Percentiles rank a stretch among this genome's conserved stretches.
phyloP scores from a whole-genome alignment of 108 stramenopile genomes.

The Mediolabrus comicus region DNA sequence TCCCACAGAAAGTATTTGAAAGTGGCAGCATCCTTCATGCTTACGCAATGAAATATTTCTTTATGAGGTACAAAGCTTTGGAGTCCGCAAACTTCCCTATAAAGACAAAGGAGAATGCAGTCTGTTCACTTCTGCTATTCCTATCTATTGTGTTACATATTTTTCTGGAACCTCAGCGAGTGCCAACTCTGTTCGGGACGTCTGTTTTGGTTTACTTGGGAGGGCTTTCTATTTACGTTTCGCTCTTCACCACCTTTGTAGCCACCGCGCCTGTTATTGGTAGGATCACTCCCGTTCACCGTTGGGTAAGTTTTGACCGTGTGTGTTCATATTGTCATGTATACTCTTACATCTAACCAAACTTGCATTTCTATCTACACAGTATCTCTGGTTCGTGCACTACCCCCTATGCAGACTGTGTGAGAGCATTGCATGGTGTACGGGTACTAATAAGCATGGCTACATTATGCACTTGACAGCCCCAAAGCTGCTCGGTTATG shows the following conservation, averaged over 20 bases:
- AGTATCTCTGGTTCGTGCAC: slow-evolving; percentile 56
- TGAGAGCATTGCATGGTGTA: slow-evolving; percentile 51
- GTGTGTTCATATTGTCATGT: too few relatives aligned
- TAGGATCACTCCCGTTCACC: slow-evolving; percentile 38
- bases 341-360: too few relatives aligned
- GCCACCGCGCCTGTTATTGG: slow-evolving; percentile 63
- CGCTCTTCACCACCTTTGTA: slow-evolving; percentile 45
- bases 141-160: not conserved
- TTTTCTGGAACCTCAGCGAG: not conserved
- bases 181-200: not conserved
- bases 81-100: slow-evolving; percentile 64
- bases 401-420: slow-evolving; percentile 47
- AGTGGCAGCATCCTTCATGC: slow-evolving; percentile 11
- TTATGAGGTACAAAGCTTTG: slow-evolving; percentile 49
- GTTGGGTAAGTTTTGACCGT: too few relatives aligned
- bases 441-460: slow-evolving; percentile 55
- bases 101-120: slow-evolving; percentile 36
- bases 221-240: slow-evolving; percentile 23
- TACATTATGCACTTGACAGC: slow-evolving; percentile 70
- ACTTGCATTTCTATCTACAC: too few relatives aligned
- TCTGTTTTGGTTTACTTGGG: not conserved
- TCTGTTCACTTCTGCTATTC: slow-evolving; percentile 7
- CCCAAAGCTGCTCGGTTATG: slow-evolving; percentile 52
- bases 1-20: slow-evolving; percentile 49
- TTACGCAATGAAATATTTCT: slow-evolving; percentile 57